Percentiles rank a stretch among this genome's conserved stretches.
Evolutionary conservation across 1,139 yeast genomes (phyloP).

Genomic region (Nematodospora anomalae): DNA sequence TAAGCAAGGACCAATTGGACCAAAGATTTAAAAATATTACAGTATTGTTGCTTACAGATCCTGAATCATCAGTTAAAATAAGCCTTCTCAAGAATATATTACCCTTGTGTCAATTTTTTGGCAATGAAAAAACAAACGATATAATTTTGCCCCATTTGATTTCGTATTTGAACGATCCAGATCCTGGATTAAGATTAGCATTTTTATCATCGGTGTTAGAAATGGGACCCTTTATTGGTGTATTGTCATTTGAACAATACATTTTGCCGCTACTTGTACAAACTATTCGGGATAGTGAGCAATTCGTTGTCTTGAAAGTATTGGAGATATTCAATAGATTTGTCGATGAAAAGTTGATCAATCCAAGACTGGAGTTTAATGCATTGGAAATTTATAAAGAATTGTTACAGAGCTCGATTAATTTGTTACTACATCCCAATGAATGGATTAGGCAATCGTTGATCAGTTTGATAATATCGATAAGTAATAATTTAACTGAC

Average conservation of each 20-base stretch:
- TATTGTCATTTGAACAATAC: slow-evolving; percentile 81
- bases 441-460: slow-evolving; percentile 80
- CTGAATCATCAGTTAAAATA: slow-evolving; percentile 63
- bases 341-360: slow-evolving; percentile 33
- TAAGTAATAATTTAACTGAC: slow-evolving; percentile 60
- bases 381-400: slow-evolving; percentile 43
- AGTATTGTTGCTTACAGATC: slow-evolving; percentile 66
- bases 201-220: slow-evolving; percentile 77
- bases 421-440: slow-evolving; percentile 73
- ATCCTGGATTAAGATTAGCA: slow-evolving; percentile 63
- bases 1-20: slow-evolving; percentile 33
- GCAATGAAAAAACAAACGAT: slow-evolving; percentile 85
- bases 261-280: slow-evolving; percentile 82
- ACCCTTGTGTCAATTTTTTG: slow-evolving; percentile 79
- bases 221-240: slow-evolving; percentile 79
- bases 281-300: slow-evolving; percentile 80
- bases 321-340: slow-evolving; percentile 56
- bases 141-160: slow-evolving; percentile 85
- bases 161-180: slow-evolving; percentile 83
- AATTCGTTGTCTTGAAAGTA: slow-evolving; percentile 75
- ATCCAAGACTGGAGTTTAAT: slow-evolving; percentile 41
- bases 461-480: slow-evolving; percentile 58
- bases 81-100: slow-evolving; percentile 67
- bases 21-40: slow-evolving; percentile 64
- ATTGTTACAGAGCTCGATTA: slow-evolving; percentile 29